Evolutionary conservation across 2,329 filamentous ascomycete genomes (phyloP).

Genomic region (Paraconiothyrium sp.): DNA sequence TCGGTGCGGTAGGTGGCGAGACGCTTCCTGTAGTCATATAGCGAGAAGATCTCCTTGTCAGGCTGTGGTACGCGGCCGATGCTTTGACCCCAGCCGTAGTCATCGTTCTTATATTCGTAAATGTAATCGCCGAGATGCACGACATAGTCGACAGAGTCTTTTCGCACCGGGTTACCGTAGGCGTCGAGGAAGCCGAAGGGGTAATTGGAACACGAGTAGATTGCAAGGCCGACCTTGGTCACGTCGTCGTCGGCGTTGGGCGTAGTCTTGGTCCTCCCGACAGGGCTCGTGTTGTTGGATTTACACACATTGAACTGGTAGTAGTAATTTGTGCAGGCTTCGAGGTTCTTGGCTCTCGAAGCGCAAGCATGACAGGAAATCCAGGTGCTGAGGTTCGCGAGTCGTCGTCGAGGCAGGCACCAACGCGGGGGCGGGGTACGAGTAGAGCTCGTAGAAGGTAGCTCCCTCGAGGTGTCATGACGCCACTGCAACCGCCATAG

Average conservation of each 20-base stretch:
- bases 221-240: slow-evolving; percentile 67
- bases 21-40: slow-evolving; percentile 58
- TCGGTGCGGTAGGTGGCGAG: slow-evolving; percentile 54
- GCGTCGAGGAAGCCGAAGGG: slow-evolving; percentile 61
- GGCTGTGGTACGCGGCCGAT: slow-evolving; percentile 46
- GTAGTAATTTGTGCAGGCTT: slow-evolving; percentile 72
- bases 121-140: slow-evolving; percentile 56
- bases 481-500: slow-evolving; percentile 5
- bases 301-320: slow-evolving; percentile 76
- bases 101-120: slow-evolving; percentile 53
- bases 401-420: background rate
- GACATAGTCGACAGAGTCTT: slow-evolving; percentile 55
- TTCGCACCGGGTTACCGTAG: slow-evolving; percentile 53
- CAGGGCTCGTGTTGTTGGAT: slow-evolving; percentile 67
- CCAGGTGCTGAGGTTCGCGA: background rate
- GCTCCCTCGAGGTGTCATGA: slow-evolving; percentile 11
- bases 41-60: slow-evolving; percentile 50
- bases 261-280: slow-evolving; percentile 76
- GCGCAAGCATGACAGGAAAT: too few species aligned
- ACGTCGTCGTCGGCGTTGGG: slow-evolving; percentile 67
- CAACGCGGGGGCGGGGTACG: slow-evolving; percentile 36
- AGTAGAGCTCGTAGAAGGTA: background rate
- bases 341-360: slow-evolving; percentile 62
- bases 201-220: slow-evolving; percentile 73
- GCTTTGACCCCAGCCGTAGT: slow-evolving; percentile 47